Percentiles rank a stretch among this genome's conserved stretches.
Evolutionary conservation across 306 rosid genomes (phyloP).

Genomic region (Quillaja saponaria): DNA sequence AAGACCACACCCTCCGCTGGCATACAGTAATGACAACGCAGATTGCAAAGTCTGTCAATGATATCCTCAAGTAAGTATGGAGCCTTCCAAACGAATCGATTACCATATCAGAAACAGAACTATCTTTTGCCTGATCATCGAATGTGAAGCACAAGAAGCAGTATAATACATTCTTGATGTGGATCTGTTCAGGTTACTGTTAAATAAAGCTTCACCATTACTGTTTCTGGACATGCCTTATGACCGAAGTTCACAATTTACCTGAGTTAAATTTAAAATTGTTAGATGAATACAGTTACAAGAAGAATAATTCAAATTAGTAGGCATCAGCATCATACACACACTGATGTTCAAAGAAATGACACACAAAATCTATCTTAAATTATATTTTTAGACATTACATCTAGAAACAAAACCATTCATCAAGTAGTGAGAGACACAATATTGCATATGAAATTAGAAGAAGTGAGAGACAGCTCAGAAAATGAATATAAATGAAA

Average conservation of each 20-base stretch:
- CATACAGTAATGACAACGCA: constrained; percentile 93
- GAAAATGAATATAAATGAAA: too few species aligned
- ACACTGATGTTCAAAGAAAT: constrained; percentile 13
- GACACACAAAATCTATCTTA: neutral
- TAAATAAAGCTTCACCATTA: constrained; percentile 23
- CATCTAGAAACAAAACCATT: constrained; percentile 6
- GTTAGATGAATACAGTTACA: constrained; percentile 1
- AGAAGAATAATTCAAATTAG: constrained; percentile 4
- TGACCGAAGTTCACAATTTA: constrained; percentile 38
- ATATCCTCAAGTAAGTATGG: constrained; percentile 90
- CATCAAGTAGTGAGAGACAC: too few species aligned
- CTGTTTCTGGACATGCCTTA: constrained; percentile 29
- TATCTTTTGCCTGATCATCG: constrained; percentile 49
- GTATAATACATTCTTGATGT: constrained; percentile 40
- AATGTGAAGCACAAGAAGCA: constrained; percentile 51
- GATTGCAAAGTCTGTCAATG: constrained; percentile 92
- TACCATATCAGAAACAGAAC: constrained; percentile 68
- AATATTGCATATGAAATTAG: too few species aligned
- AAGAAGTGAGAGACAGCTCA: too few species aligned
- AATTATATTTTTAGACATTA: constrained; percentile 8
- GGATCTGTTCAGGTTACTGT: constrained; percentile 35
- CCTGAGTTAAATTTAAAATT: constrained; percentile 36
- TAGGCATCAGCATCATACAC: neutral
- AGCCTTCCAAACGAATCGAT: constrained; percentile 93
- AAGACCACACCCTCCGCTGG: constrained; percentile 89